Percentiles rank a stretch among this genome's conserved stretches.
These are phyloP conservation scores for Casuarina equisetifolia DNA, from an alignment of 306 rosid species.

Conservation along the genomic window DNA sequence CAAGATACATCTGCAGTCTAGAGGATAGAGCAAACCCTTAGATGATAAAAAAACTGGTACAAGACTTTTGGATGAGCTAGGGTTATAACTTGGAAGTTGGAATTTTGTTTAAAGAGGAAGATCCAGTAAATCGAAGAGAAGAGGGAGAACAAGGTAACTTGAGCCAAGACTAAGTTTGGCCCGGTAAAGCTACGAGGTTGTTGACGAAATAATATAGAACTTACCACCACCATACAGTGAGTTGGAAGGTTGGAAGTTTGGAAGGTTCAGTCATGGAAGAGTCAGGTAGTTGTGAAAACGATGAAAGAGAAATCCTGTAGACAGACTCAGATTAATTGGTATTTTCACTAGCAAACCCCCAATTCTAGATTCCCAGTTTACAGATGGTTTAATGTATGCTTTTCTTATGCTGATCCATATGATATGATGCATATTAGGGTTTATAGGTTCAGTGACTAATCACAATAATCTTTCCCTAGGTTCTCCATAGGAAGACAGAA, in stretches of 20 bases:
- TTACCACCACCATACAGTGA: constrained; percentile 10
- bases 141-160: background rate
- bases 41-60: background rate
- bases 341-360: background rate
- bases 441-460: constrained; percentile 7
- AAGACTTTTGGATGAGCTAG: background rate
- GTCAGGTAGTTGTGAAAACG: constrained; percentile 3
- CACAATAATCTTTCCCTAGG: constrained; percentile 42
- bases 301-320: background rate
- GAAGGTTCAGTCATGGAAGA: background rate
- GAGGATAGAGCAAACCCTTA: background rate
- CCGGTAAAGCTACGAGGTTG: background rate
- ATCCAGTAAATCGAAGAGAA: background rate
- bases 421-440: background rate
- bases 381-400: background rate
- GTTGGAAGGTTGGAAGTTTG: background rate
- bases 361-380: background rate
- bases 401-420: constrained; percentile 4
- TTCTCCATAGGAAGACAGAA: constrained; percentile 86
- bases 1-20: background rate
- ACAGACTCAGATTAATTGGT: background rate
- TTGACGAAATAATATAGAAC: background rate
- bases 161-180: background rate
- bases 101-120: background rate
- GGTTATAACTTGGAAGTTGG: background rate